Percentiles rank a stretch among this genome's conserved stretches.
Evolutionary conservation across 2,329 filamentous ascomycete genomes (phyloP).

Genomic region (Fonsecaea nubica): DNA sequence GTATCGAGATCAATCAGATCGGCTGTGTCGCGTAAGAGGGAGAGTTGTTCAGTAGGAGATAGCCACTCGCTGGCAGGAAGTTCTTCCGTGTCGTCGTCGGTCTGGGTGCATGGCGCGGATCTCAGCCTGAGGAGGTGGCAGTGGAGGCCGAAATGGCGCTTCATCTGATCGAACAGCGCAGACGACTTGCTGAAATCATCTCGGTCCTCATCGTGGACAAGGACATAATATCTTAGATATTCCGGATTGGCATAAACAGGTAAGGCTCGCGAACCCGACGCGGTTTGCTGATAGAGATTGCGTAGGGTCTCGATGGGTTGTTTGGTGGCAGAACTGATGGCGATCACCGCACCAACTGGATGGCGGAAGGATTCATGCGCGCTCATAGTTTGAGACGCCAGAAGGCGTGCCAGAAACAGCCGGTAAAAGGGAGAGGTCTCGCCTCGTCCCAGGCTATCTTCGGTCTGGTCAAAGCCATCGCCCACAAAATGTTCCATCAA

Average conservation of each 20-base stretch:
- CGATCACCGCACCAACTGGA: slow-evolving; percentile 91
- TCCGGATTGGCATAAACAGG: slow-evolving; percentile 89
- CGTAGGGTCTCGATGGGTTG: slow-evolving; percentile 86
- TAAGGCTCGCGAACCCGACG: slow-evolving; percentile 72
- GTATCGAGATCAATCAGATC: slow-evolving; percentile 64
- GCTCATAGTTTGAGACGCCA: slow-evolving; percentile 78
- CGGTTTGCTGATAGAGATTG: slow-evolving; percentile 83
- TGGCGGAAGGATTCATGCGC: slow-evolving; percentile 94
- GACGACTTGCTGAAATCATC: slow-evolving; percentile 92
- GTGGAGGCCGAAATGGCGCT: slow-evolving; percentile 93
- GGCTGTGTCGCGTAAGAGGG: slow-evolving; percentile 69
- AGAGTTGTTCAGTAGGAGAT: slow-evolving; percentile 82
- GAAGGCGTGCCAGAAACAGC: slow-evolving; percentile 79
- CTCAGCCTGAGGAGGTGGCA: slow-evolving; percentile 88
- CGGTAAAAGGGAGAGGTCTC: slow-evolving; percentile 79
- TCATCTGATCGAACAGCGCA: slow-evolving; percentile 96
- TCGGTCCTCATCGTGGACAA: slow-evolving; percentile 94
- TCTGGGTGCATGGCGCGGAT: slow-evolving; percentile 82
- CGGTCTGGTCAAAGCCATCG: slow-evolving; percentile 30
- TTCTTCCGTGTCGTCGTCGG: slow-evolving; percentile 84
- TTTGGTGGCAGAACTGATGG: slow-evolving; percentile 86
- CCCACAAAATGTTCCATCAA: slow-evolving; percentile 38
- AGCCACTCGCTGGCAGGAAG: slow-evolving; percentile 88
- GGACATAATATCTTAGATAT: slow-evolving; percentile 92
- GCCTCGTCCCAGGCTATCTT: slow-evolving; percentile 24